Conservation (phyloP, 1,284 basidiomycete species). For the Sanghuangporus weigelae region DNA sequence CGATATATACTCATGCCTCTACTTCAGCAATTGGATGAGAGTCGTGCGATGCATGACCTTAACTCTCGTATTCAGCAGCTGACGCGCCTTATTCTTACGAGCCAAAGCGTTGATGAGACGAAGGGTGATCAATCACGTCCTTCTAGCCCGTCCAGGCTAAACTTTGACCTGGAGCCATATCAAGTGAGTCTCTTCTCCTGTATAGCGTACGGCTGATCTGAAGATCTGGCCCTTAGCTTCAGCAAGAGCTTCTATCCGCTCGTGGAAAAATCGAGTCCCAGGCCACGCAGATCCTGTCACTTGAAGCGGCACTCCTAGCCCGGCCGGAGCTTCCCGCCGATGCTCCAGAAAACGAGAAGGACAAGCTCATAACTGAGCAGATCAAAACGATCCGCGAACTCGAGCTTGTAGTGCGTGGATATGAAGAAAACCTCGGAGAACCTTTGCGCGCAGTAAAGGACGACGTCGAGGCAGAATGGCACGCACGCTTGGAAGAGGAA, state of each 20-base stretch:
- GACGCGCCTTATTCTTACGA: constrained; percentile 83
- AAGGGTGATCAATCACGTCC: constrained; percentile 67
- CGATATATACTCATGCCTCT: constrained; percentile 6
- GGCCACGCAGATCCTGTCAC: constrained; percentile 72
- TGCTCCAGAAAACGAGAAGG: constrained; percentile 63
- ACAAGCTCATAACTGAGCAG: constrained; percentile 63
- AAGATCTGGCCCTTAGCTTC: constrained; percentile 46
- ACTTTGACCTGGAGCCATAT: constrained; percentile 82
- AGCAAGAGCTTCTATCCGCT: constrained; percentile 79
- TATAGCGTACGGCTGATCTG: background rate
- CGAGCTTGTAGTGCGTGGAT: constrained; percentile 62
- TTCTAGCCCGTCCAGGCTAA: constrained; percentile 74
- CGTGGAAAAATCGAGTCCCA: constrained; percentile 73
- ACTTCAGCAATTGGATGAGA: constrained; percentile 67
- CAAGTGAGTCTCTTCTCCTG: constrained; percentile 42
- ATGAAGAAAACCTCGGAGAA: constrained; percentile 67
- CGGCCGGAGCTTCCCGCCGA: constrained; percentile 55
- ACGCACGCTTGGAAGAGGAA: constrained; percentile 55
- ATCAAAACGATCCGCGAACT: constrained; percentile 64
- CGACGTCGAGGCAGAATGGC: constrained; percentile 80
- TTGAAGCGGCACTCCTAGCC: constrained; percentile 64
- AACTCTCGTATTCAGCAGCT: constrained; percentile 79
- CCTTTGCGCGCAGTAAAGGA: constrained; percentile 68
- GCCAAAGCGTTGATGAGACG: constrained; percentile 68
- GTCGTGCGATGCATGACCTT: constrained; percentile 74